These are phyloP conservation scores for Withania somnifera DNA, from an alignment of 305 asterid species.

Conservation along the genomic window DNA sequence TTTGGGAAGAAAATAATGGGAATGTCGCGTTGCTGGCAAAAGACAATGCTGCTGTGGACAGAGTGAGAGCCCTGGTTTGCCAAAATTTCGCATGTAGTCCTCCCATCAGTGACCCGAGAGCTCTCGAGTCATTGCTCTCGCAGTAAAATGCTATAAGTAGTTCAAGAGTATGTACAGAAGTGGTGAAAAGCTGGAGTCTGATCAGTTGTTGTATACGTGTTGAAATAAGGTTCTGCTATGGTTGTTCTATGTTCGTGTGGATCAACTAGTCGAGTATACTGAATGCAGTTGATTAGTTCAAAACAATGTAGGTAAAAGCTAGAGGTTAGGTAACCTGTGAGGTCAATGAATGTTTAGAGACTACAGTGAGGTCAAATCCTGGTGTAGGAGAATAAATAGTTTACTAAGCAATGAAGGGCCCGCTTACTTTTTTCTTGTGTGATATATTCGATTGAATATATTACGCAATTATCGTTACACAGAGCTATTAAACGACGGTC, in stretches of 20 bases:
- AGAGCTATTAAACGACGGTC: no score
- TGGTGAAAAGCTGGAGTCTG: background rate
- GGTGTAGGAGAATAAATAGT: background rate
- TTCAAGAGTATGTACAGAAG: background rate
- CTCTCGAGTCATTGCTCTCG: constrained; percentile 38
- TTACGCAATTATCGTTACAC: no score
- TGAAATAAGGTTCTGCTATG: background rate
- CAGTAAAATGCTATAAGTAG: background rate
- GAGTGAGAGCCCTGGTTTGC: constrained; percentile 64
- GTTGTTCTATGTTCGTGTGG: background rate
- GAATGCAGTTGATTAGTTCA: background rate
- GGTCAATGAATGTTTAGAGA: background rate
- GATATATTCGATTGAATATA: no score
- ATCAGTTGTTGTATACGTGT: background rate
- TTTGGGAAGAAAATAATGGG: constrained; percentile 57
- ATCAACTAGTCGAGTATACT: background rate
- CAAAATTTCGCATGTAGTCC: constrained; percentile 81
- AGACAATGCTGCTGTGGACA: constrained; percentile 22
- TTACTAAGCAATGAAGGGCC: no score
- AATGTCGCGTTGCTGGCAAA: constrained; percentile 66
- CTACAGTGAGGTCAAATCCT: background rate
- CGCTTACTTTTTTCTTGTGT: no score
- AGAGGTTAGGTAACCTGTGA: background rate
- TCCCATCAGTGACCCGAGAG: constrained; percentile 27
- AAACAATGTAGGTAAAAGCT: background rate